phyloP scores from a whole-genome alignment of 169 alveolate genomes.

The Plasmodium gaboni region DNA sequence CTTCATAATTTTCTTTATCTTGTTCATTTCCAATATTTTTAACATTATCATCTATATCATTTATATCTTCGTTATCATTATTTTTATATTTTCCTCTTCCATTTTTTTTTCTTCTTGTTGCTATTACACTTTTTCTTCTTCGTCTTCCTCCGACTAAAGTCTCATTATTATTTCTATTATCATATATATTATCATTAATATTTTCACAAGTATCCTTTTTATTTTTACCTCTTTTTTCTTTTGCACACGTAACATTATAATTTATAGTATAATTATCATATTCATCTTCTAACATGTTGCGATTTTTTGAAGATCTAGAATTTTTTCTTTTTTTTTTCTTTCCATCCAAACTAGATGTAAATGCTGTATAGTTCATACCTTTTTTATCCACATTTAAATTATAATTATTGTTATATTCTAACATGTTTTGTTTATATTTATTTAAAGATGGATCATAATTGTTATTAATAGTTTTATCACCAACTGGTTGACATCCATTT shows the following conservation, averaged over 20 bases:
- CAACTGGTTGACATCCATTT: too few species aligned
- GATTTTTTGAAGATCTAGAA: not conserved
- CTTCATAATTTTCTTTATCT: too few species aligned
- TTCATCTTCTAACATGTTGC: not conserved
- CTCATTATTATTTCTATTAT: too few species aligned
- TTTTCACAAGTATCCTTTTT: not conserved
- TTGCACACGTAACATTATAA: not conserved
- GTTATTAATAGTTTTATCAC: not conserved
- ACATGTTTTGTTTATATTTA: conserved; percentile 2
- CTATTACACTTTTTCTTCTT: too few species aligned
- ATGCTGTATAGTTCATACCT: not conserved
- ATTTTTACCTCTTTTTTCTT: conserved; percentile 7
- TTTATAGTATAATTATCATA: not conserved
- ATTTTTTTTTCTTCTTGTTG: too few species aligned
- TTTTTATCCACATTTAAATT: not conserved
- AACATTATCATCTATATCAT: too few species aligned
- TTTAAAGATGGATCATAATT: not conserved
- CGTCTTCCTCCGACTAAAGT: too few species aligned
- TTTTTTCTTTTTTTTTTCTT: conserved; percentile 3
- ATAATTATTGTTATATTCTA: not conserved
- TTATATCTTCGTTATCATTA: too few species aligned
- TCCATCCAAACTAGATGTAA: not conserved
- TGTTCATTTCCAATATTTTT: too few species aligned
- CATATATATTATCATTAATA: too few species aligned
- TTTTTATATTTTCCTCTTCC: too few species aligned